phyloP scores from a whole-genome alignment of 2,329 filamentous ascomycete species.

The Penicillium sp. region DNA sequence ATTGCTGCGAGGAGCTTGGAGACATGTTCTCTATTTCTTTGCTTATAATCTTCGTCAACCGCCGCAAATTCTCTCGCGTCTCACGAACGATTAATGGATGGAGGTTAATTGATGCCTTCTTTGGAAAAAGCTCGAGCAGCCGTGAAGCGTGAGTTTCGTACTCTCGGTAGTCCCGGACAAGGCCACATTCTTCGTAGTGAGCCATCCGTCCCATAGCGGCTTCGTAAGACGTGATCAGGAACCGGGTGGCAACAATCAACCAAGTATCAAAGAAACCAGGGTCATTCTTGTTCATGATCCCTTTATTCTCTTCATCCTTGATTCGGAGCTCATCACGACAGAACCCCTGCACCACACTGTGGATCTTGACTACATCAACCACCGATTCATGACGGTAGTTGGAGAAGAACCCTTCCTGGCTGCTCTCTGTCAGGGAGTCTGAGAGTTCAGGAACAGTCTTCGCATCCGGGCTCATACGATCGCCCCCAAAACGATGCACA shows the following conservation, averaged over 20 bases:
- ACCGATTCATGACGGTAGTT: slow-evolving; percentile 26
- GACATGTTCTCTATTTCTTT: slow-evolving; percentile 43
- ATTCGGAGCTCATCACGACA: slow-evolving; percentile 46
- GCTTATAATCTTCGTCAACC: slow-evolving; percentile 36
- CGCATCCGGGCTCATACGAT: slow-evolving; percentile 20
- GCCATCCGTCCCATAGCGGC: slow-evolving; percentile 41
- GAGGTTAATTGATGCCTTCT: slow-evolving; percentile 24
- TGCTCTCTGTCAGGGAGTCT: slow-evolving; percentile 34
- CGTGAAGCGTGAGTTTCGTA: slow-evolving; percentile 46
- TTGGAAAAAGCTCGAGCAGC: slow-evolving; percentile 39
- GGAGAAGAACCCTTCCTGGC: slow-evolving; percentile 33
- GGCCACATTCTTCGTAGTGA: slow-evolving; percentile 33
- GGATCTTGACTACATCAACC: slow-evolving; percentile 47
- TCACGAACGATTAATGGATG: slow-evolving; percentile 27
- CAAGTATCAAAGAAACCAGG: slow-evolving; percentile 41
- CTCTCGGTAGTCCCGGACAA: slow-evolving; percentile 47
- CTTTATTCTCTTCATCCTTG: slow-evolving; percentile 30
- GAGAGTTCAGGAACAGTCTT: slow-evolving; percentile 28
- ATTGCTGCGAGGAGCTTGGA: slow-evolving; percentile 42
- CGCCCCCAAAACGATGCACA: slow-evolving; percentile 13
- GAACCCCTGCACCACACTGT: slow-evolving; percentile 48
- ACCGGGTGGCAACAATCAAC: slow-evolving; percentile 40
- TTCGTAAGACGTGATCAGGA: slow-evolving; percentile 43
- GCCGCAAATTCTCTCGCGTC: slow-evolving; percentile 34
- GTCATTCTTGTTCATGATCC: slow-evolving; percentile 13